Percentiles rank a stretch among this genome's conserved stretches.
These are phyloP conservation scores for Rusavskia elegans DNA, from an alignment of 495 filamentous ascomycete genomes.

Conservation along the genomic window DNA sequence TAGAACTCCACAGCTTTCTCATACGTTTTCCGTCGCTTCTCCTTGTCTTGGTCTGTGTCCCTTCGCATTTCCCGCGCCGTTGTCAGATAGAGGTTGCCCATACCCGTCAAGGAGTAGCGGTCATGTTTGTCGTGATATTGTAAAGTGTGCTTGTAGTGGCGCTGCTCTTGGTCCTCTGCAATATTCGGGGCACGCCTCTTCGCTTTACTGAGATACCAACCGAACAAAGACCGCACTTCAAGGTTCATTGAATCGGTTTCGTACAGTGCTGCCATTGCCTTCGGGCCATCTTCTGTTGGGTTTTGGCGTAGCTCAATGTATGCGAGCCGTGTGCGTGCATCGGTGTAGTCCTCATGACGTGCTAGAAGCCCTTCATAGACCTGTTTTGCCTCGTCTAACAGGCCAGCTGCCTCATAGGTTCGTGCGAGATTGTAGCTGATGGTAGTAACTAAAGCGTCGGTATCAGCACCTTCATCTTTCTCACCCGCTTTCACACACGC, in stretches of 20 bases:
- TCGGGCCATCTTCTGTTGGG: conserved; percentile 72
- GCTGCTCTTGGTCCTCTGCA: conserved; percentile 75
- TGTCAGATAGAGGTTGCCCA: conserved; percentile 84
- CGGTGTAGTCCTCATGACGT: conserved; percentile 78
- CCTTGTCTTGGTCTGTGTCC: conserved; percentile 74
- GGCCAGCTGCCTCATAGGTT: conserved; percentile 76
- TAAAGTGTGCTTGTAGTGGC: conserved; percentile 90
- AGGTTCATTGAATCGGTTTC: conserved; percentile 64
- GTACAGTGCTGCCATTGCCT: conserved; percentile 65
- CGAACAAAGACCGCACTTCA: conserved; percentile 81
- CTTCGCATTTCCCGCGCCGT: conserved; percentile 87
- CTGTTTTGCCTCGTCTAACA: conserved; percentile 66
- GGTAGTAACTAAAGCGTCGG: conserved; percentile 78
- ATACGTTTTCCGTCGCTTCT: conserved; percentile 75
- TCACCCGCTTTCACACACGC: conserved; percentile 65
- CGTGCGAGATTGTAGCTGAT: conserved; percentile 94
- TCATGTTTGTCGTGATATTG: conserved; percentile 95
- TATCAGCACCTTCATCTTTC: conserved; percentile 49
- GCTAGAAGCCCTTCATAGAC: conserved; percentile 73
- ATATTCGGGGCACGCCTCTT: conserved; percentile 68
- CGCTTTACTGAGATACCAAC: conserved; percentile 80
- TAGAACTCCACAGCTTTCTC: conserved; percentile 92
- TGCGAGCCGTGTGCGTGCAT: conserved; percentile 71
- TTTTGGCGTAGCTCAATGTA: conserved; percentile 79
- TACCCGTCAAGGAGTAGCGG: conserved; percentile 80